Conservation (phyloP, 75 land plant species). For the Pseudotsuga menziesii region DNA sequence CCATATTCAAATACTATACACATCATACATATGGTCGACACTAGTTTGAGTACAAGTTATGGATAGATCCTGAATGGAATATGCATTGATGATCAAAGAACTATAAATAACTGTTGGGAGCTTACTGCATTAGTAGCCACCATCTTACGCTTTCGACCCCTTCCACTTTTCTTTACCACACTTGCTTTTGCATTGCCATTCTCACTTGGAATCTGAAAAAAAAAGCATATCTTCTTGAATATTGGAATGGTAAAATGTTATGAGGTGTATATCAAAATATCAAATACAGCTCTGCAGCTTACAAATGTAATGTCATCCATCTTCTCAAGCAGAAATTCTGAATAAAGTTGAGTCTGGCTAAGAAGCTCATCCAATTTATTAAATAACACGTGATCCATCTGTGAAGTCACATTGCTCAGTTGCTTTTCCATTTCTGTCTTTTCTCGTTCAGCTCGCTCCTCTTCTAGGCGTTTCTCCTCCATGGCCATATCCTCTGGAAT, state of each 20-base stretch:
- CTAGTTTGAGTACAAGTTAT: background rate
- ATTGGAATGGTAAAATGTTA: background rate
- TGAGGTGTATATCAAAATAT: background rate
- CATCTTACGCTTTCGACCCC: slow-evolving; percentile 58
- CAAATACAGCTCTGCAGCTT: background rate
- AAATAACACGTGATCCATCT: slow-evolving; percentile 30
- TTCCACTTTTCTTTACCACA: slow-evolving; percentile 23
- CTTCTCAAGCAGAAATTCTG: slow-evolving; percentile 79
- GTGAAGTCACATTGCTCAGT: slow-evolving; percentile 4
- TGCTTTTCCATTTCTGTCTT: slow-evolving; percentile 11
- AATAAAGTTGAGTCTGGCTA: slow-evolving; percentile 74
- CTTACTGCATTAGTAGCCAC: slow-evolving; percentile 8
- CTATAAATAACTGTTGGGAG: background rate
- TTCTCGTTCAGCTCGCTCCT: slow-evolving; percentile 50
- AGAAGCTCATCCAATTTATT: slow-evolving; percentile 84
- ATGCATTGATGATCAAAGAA: background rate
- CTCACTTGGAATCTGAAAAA: slow-evolving; percentile 18
- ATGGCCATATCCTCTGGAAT: slow-evolving; percentile 52
- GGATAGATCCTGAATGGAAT: background rate
- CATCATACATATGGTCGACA: background rate
- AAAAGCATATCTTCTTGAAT: background rate
- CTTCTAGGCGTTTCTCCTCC: slow-evolving; percentile 59
- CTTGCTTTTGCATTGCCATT: slow-evolving; percentile 24
- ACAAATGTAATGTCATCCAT: slow-evolving; percentile 84
- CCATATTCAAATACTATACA: background rate